Conservation (phyloP, 1,284 basidiomycete species). For the Tilletia setariae region DNA sequence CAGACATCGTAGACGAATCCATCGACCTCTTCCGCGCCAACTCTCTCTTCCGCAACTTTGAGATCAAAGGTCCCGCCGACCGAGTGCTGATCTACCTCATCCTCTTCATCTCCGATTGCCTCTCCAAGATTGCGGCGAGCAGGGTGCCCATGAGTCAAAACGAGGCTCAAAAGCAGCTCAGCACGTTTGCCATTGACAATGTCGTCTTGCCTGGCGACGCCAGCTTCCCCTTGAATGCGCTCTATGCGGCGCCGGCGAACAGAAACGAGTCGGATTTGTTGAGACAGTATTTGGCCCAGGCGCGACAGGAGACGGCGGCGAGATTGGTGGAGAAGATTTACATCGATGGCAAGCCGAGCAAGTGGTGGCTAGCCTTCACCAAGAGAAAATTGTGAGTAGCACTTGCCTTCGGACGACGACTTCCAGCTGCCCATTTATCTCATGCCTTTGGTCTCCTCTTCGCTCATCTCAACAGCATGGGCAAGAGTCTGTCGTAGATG, state of each 20-base stretch:
- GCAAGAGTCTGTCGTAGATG: slow-evolving; percentile 39
- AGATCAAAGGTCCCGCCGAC: slow-evolving; percentile 96
- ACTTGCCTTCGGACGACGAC: neutral
- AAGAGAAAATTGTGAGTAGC: slow-evolving; percentile 49
- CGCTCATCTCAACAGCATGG: slow-evolving; percentile 34
- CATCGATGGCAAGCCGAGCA: slow-evolving; percentile 82
- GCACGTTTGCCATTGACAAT: slow-evolving; percentile 80
- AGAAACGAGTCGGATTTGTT: slow-evolving; percentile 81
- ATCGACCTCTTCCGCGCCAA: slow-evolving; percentile 97
- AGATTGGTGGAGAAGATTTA: slow-evolving; percentile 86
- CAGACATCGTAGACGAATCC: slow-evolving; percentile 91
- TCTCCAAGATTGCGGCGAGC: slow-evolving; percentile 60
- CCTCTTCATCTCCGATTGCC: slow-evolving; percentile 95
- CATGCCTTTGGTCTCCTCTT: neutral
- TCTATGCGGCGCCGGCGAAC: slow-evolving; percentile 77
- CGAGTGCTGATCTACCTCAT: slow-evolving; percentile 92
- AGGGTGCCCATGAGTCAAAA: slow-evolving; percentile 57
- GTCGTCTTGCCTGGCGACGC: slow-evolving; percentile 95
- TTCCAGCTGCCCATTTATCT: neutral
- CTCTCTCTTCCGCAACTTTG: slow-evolving; percentile 98
- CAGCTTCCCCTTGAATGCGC: slow-evolving; percentile 84
- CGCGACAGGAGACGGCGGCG: slow-evolving; percentile 81
- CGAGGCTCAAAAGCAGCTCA: slow-evolving; percentile 82
- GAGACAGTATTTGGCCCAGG: slow-evolving; percentile 85
- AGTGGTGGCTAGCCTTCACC: slow-evolving; percentile 99